Evolutionary conservation across 257 asterid genomes (phyloP).

Genomic region (Linaria vulgaris): DNA sequence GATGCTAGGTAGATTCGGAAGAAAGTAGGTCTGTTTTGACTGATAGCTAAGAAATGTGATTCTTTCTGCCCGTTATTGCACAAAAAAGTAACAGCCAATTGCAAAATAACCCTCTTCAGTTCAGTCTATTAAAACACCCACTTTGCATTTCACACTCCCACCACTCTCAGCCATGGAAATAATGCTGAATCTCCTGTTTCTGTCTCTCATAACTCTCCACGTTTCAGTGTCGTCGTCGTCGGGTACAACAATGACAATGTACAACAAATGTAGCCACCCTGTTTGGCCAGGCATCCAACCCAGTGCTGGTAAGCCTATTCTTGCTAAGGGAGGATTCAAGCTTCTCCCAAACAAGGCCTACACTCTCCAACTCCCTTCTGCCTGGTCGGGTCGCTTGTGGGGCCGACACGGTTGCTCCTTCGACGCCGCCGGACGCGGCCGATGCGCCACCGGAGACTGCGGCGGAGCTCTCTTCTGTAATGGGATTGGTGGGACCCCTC

Average conservation of each 20-base stretch:
- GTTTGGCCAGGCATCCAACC: constrained; percentile 97
- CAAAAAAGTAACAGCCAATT: too few species aligned
- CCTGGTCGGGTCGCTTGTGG: constrained; percentile 96
- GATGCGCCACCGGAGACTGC: constrained; percentile 93
- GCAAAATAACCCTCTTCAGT: too few species aligned
- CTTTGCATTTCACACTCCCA: too few species aligned
- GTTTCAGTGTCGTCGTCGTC: constrained; percentile 30
- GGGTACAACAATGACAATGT: constrained; percentile 65
- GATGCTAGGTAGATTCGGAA: too few species aligned
- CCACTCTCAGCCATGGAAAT: too few species aligned
- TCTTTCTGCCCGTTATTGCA: too few species aligned
- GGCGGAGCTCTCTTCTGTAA: constrained; percentile 82
- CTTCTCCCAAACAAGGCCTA: constrained; percentile 56
- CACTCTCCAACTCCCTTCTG: constrained; percentile 59
- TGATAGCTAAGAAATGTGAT: too few species aligned
- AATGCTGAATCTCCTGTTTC: not conserved
- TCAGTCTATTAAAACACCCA: too few species aligned
- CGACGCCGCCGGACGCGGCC: constrained; percentile 65
- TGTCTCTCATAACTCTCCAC: too few species aligned
- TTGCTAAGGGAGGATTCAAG: constrained; percentile 79
- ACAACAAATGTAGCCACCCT: constrained; percentile 75
- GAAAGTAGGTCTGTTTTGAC: too few species aligned
- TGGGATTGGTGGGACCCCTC: constrained; percentile 90
- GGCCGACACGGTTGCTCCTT: constrained; percentile 90
- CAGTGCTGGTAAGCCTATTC: constrained; percentile 60